Evolutionary conservation across 2,329 filamentous ascomycete species (phyloP).

Genomic region (Cladosporium phlei): DNA sequence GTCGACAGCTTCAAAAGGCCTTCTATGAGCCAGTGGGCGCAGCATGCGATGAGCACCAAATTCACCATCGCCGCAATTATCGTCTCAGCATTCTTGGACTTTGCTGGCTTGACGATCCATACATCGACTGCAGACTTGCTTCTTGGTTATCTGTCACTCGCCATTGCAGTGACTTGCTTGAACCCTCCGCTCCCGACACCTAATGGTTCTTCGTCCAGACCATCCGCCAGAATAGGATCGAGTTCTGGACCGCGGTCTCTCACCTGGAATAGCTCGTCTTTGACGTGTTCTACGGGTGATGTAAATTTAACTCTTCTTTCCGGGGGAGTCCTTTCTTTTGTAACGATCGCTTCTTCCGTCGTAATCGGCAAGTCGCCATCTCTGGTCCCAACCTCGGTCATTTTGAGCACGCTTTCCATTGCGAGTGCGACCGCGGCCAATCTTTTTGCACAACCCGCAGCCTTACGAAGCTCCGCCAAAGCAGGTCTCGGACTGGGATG

Average conservation of each 20-base stretch:
- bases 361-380: conserved; percentile 31
- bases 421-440: conserved; percentile 40
- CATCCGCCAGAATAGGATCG: neutral
- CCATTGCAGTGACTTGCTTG: conserved; percentile 43
- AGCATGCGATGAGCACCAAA: conserved; percentile 34
- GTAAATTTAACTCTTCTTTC: conserved; percentile 39
- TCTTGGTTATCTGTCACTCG: conserved; percentile 45
- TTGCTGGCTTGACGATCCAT: conserved; percentile 28
- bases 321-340: conserved; percentile 34
- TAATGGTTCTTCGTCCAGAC: neutral
- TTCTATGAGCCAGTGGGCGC: conserved; percentile 25
- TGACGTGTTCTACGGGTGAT: conserved; percentile 38
- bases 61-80: conserved; percentile 35
- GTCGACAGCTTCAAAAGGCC: conserved; percentile 19
- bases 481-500: conserved; percentile 32
- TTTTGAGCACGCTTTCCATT: conserved; percentile 39
- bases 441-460: conserved; percentile 38
- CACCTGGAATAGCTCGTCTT: conserved; percentile 19
- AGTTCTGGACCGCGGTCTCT: neutral
- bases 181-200: conserved; percentile 43
- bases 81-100: conserved; percentile 32
- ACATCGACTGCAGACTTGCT: conserved; percentile 26
- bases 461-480: conserved; percentile 36
- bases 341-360: conserved; percentile 35
- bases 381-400: conserved; percentile 31